Conservation (phyloP, 2,329 filamentous ascomycete species). For the Cylindrodendrum hubeiense region DNA sequence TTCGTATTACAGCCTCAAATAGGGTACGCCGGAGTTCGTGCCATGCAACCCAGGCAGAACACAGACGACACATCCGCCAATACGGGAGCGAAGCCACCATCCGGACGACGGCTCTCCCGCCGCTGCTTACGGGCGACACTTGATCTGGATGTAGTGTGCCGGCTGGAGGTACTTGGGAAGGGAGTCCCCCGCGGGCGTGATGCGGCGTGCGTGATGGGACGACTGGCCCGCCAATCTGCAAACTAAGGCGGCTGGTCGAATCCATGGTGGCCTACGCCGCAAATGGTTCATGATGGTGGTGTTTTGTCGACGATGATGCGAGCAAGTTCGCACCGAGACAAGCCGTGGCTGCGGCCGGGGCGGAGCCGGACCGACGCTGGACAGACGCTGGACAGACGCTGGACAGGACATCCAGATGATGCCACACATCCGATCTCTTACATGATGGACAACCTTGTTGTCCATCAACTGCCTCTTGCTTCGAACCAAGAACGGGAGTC, state of each 20-base stretch:
- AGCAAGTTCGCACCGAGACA: background rate
- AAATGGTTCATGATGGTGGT: conserved; percentile 12
- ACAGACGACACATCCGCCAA: background rate
- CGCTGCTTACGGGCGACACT: background rate
- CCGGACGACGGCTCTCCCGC: background rate
- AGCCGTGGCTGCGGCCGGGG: conserved; percentile 4
- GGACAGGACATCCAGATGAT: background rate
- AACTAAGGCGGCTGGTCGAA: conserved; percentile 14
- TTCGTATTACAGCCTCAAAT: conserved; percentile 14
- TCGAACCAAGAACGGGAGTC: background rate
- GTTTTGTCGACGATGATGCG: conserved; percentile 2
- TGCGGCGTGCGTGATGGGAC: conserved; percentile 17
- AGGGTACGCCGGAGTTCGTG: conserved; percentile 12
- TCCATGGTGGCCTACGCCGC: background rate
- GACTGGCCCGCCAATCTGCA: conserved; percentile 18
- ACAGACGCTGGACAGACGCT: background rate
- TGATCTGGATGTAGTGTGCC: background rate
- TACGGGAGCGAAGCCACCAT: conserved; percentile 21
- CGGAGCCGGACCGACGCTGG: conserved; percentile 1
- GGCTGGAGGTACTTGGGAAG: background rate
- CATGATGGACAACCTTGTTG: background rate
- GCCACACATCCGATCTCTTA: conserved; percentile 2
- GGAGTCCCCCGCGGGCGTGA: background rate
- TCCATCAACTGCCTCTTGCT: background rate
- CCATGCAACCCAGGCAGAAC: background rate